phyloP scores from a whole-genome alignment of 2,329 filamentous ascomycete genomes.

The Aspergillus niger region DNA sequence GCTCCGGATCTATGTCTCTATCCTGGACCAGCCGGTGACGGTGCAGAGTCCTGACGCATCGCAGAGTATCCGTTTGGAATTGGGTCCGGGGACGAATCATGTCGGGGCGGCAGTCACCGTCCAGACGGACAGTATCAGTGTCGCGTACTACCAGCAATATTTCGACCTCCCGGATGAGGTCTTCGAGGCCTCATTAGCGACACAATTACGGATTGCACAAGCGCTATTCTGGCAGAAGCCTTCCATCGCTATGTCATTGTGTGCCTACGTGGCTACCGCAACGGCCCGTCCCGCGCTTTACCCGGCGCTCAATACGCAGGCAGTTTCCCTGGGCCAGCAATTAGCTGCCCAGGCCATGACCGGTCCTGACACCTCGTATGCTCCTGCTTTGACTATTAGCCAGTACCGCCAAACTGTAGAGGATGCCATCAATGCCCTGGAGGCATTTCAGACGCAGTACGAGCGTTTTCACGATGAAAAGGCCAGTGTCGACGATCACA shows the following conservation, averaged over 20 bases:
- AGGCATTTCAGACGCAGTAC: not conserved
- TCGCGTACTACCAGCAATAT: not conserved
- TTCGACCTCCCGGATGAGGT: not conserved
- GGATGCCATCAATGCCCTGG: not conserved
- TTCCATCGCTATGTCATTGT: not conserved
- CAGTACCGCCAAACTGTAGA: not conserved
- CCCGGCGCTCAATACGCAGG: not conserved
- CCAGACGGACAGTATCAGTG: not conserved
- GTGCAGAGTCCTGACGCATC: not conserved
- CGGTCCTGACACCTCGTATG: not conserved
- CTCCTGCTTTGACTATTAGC: not conserved
- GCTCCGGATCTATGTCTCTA: slow-evolving; percentile 5
- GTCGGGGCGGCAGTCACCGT: not conserved
- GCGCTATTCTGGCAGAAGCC: not conserved
- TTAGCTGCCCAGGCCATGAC: slow-evolving; percentile 5
- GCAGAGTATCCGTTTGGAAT: not conserved
- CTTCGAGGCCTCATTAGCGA: slow-evolving; percentile 3
- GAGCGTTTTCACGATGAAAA: not conserved
- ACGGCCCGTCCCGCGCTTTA: not conserved
- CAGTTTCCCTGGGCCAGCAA: slow-evolving; percentile 11
- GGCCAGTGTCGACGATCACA: not conserved
- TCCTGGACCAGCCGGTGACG: slow-evolving; percentile 1
- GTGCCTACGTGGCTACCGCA: not conserved
- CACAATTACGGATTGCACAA: slow-evolving; percentile 7
- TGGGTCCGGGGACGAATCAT: not conserved